phyloP scores from a whole-genome alignment of 768 basidiomycete genomes.

The Kwoniella europaea region DNA sequence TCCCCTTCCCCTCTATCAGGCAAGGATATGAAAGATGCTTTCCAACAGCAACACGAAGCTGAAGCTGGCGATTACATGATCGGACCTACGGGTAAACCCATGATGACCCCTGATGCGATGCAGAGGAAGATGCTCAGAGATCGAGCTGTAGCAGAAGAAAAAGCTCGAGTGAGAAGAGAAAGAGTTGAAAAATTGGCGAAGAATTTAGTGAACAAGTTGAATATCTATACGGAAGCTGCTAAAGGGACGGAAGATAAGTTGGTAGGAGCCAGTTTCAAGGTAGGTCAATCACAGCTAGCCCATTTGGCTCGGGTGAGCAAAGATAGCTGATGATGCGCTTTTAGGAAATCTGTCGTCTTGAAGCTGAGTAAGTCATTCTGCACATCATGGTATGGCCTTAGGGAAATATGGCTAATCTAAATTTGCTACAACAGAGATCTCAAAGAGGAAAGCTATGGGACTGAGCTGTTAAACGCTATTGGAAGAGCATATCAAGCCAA shows the following conservation, averaged over 20 bases:
- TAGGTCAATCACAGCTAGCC: constrained; percentile 16
- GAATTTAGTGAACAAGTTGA: constrained; percentile 54
- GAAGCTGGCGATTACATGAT: constrained; percentile 44
- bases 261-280: constrained; percentile 56
- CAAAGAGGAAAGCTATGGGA: constrained; percentile 58
- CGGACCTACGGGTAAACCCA: constrained; percentile 47
- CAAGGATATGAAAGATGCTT: constrained; percentile 59
- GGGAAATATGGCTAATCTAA: too few species aligned
- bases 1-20: too few species aligned
- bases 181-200: constrained; percentile 55
- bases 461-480: constrained; percentile 57
- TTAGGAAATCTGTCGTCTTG: constrained; percentile 56
- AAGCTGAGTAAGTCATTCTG: constrained; percentile 45
- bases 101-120: constrained; percentile 53
- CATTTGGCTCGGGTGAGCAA: background rate
- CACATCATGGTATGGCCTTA: too few species aligned
- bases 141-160: constrained; percentile 41
- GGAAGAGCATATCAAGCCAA: constrained; percentile 56
- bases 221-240: constrained; percentile 57
- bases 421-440: constrained; percentile 37
- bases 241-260: constrained; percentile 48
- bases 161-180: constrained; percentile 45
- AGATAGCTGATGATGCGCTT: background rate
- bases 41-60: constrained; percentile 53
- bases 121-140: constrained; percentile 49